These are phyloP conservation scores for Glarea lozoyensis DNA, from an alignment of 495 filamentous ascomycete species.

Conservation along the genomic window DNA sequence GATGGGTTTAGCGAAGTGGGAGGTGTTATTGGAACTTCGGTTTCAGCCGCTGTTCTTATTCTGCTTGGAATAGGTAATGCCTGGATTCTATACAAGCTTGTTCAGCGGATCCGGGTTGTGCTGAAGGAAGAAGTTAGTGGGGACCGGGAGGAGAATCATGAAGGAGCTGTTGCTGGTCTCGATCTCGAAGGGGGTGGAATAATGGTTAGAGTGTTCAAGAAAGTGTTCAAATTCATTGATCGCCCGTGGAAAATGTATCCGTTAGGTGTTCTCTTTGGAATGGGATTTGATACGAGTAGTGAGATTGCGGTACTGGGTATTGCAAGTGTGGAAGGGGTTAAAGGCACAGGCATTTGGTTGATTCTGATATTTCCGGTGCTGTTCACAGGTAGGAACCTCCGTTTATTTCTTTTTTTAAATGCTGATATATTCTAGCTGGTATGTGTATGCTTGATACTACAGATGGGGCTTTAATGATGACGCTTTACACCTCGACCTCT, in stretches of 20 bases:
- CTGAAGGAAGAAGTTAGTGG: slow-evolving; percentile 30
- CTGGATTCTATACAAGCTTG: slow-evolving; percentile 73
- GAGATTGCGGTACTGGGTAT: slow-evolving; percentile 92
- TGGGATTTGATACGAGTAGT: slow-evolving; percentile 93
- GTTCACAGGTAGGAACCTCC: slow-evolving; percentile 60
- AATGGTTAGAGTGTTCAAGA: slow-evolving; percentile 61
- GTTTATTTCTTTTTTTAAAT: background rate
- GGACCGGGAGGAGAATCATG: slow-evolving; percentile 25
- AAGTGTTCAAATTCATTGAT: slow-evolving; percentile 76
- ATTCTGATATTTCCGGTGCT: slow-evolving; percentile 88
- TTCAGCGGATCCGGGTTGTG: slow-evolving; percentile 54
- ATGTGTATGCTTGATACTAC: slow-evolving; percentile 25
- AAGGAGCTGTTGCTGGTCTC: slow-evolving; percentile 47
- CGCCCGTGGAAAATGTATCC: slow-evolving; percentile 98
- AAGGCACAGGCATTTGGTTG: slow-evolving; percentile 86
- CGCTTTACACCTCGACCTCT: slow-evolving; percentile 61
- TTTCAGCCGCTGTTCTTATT: slow-evolving; percentile 73
- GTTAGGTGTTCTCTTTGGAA: slow-evolving; percentile 79
- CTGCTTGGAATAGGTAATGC: slow-evolving; percentile 75
- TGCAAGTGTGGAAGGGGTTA: slow-evolving; percentile 71
- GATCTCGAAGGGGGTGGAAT: slow-evolving; percentile 72
- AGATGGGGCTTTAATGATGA: slow-evolving; percentile 84
- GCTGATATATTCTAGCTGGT: slow-evolving; percentile 3
- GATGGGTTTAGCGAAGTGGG: slow-evolving; percentile 74
- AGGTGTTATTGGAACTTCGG: slow-evolving; percentile 75